Evolutionary conservation across 495 filamentous ascomycete species (phyloP), one percentile per base, ranked within the genome.

Genomic region (Aspergillus nidulans): DNA sequence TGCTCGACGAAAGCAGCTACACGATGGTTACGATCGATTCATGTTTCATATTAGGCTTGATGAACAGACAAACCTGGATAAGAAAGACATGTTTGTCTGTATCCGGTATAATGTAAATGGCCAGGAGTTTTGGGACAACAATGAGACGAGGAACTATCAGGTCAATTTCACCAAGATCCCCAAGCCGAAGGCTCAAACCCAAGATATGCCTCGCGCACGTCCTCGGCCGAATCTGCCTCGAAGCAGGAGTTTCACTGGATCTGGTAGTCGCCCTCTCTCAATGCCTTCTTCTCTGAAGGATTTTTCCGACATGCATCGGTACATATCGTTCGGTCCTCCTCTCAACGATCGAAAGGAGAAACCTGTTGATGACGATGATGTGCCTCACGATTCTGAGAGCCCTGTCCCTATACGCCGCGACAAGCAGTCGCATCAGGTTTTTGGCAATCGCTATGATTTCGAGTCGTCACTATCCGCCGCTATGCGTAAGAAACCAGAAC

Each of bases 71-170:
- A 92, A 95, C 64, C 77, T 98, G 28, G 92, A 96, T 62, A 78
- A 81, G 43, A 97, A 96, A 76, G 92, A 89, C 1, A 75, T 97
- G 62, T 90, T 89, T 63, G 85, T 96, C 58, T 98, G 94, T 74
- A 84, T 97, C 43, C 86, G 90, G 24, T 98, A 97, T 70, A 85
- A 70, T 40, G 90, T 95, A 39, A 84, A 82, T 58, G 90, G 91
- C 6, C 82, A 89, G 59, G 92, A 97, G 59, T 87, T 84, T 65
- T 98, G 94, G 94, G 95, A 98, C 74, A 98, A 92, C 76, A 97
- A 98, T 65, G 69, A 79, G 53, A 74, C 75, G 12, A 79, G 82
- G 66, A 96, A 98, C 69, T 97, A 91, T 69, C 91, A 95, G 62
- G 81, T 96, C 49, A 91, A 95, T 65, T 98, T 98, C 74, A 75